phyloP scores from a whole-genome alignment of 1,284 basidiomycete genomes.

The Abortiporus biennis region DNA sequence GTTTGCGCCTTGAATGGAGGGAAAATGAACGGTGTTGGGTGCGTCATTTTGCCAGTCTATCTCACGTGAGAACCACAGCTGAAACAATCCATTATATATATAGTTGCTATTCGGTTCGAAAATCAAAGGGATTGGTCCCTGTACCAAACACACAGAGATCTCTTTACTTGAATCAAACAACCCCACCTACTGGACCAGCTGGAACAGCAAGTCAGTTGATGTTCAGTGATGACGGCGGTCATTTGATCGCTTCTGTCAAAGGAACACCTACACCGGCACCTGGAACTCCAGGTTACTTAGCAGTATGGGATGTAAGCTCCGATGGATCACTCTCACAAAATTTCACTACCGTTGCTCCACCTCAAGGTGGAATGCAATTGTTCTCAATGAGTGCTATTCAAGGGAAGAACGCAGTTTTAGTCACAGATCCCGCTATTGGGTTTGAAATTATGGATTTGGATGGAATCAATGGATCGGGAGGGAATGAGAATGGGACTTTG shows the following conservation, averaged over 20 bases:
- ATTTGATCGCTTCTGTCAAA: constrained; percentile 41
- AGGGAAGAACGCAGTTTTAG: constrained; percentile 25
- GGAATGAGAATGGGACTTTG: too few species aligned
- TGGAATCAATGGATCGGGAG: too few species aligned
- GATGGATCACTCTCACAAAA: constrained; percentile 24
- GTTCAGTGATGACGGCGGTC: constrained; percentile 36
- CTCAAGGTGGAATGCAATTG: constrained; percentile 21
- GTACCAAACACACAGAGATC: constrained; percentile 34
- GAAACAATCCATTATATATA: background rate
- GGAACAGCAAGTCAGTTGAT: constrained; percentile 36
- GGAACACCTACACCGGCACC: constrained; percentile 32
- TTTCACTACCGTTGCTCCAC: constrained; percentile 17
- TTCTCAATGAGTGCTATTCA: constrained; percentile 28
- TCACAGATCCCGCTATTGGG: constrained; percentile 27
- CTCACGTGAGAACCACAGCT: background rate
- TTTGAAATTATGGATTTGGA: constrained; percentile 26
- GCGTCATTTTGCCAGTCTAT: constrained; percentile 8
- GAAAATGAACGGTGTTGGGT: constrained; percentile 40
- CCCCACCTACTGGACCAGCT: constrained; percentile 30
- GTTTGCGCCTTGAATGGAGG: constrained; percentile 44
- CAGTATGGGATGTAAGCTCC: constrained; percentile 35
- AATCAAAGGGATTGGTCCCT: constrained; percentile 30
- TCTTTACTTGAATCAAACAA: constrained; percentile 41
- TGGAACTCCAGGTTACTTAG: constrained; percentile 41
- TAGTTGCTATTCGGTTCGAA: constrained; percentile 40